Evolutionary conservation across 805 yeast species (phyloP), one percentile per base, ranked within the genome.

Genomic region (Metschnikowia lachancei): DNA sequence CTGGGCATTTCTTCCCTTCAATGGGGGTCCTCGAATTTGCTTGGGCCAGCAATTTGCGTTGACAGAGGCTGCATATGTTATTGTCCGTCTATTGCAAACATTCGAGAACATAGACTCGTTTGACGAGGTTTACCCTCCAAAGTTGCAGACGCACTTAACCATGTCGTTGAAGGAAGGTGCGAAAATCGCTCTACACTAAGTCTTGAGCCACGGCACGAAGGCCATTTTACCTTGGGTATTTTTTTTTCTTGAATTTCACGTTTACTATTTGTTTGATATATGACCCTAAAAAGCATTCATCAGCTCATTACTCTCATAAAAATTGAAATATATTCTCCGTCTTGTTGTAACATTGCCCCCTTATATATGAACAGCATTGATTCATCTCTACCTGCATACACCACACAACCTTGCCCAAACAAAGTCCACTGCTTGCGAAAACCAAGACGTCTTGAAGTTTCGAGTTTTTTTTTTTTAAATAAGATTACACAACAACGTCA

Each of bases 41-140:
- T 41, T 58, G 41, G 62, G 62, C n/a, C 62, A 58, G 41, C 62
- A 58, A 42, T 58, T 55, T 46, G 62, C 62, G 4, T 52, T 58
- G 50, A 58, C 60, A 7, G 62, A 58, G 45, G 57, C 55, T 3
- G 46, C 55, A 1, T 58, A 58, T 37, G 57, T 54, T 9, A 43
- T 51, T 30, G 59, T 47, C 22, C 48, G 62, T 22, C 44, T 58
- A 13, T 46, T 52, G 39, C 62, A 58, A 41, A 46, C 49, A 36
- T 58, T 58, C 45, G 29, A 35, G 16, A 28, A 16, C 30, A 41
- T 53, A 20, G 13, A 12, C 19, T 42, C 50, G 24, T 30, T 24
- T 30, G 56, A 54, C 43, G 29, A 24, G 24, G 39, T 14, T 10
- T 54, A 54, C 36, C 57, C 57, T 18, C 57, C 57, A 9, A 41